Conservation (phyloP, 2,329 filamentous ascomycete genomes). For the Aspergillus hortae region DNA sequence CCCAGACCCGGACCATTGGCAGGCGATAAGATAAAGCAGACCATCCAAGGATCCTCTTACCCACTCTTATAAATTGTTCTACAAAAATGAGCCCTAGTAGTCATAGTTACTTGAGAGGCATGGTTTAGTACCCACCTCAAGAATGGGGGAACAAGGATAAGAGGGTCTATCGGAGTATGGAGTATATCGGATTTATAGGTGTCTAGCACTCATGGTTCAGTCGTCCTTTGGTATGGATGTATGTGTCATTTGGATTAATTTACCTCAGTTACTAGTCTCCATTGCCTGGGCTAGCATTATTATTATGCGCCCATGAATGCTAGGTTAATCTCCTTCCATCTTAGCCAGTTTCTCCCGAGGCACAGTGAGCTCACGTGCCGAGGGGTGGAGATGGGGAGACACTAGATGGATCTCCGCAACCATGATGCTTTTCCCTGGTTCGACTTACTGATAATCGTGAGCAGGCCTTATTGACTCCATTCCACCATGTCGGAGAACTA, state of each 20-base stretch:
- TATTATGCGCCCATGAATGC: too few species aligned
- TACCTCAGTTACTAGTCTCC: too few species aligned
- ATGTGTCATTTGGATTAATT: too few species aligned
- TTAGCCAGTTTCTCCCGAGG: background rate
- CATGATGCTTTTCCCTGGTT: background rate
- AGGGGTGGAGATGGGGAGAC: background rate
- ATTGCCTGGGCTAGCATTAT: too few species aligned
- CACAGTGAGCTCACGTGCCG: background rate
- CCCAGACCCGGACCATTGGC: background rate
- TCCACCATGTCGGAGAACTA: slow-evolving; percentile 37
- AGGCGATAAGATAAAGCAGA: background rate
- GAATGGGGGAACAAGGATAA: too few species aligned
- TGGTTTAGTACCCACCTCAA: background rate
- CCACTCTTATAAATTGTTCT: background rate
- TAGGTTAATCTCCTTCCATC: too few species aligned
- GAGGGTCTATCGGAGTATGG: too few species aligned
- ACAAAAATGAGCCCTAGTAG: too few species aligned
- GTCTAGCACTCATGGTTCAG: too few species aligned
- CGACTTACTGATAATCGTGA: background rate
- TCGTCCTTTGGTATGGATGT: too few species aligned
- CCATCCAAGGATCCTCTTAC: background rate
- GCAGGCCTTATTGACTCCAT: background rate
- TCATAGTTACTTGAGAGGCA: background rate
- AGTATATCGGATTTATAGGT: too few species aligned
- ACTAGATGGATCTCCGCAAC: background rate